phyloP scores from a whole-genome alignment of 495 filamentous ascomycete species.

The Sabuloglossum arenarium region DNA sequence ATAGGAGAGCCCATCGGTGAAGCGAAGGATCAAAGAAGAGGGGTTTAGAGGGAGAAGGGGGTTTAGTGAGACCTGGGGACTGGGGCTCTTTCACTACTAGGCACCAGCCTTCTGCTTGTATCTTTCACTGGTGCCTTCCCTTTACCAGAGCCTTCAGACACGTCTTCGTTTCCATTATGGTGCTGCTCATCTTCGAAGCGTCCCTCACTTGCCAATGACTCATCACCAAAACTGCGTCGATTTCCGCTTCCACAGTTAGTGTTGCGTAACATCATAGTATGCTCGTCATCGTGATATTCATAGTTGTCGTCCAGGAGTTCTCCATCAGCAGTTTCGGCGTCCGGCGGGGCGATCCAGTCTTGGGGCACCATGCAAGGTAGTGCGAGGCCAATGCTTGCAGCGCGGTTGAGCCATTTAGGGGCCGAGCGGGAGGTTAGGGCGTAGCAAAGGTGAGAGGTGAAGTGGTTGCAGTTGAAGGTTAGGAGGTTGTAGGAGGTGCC shows the following conservation, averaged over 20 bases:
- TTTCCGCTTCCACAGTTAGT: conserved; percentile 1
- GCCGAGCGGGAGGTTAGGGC: conserved; percentile 39
- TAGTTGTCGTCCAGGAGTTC: conserved; percentile 40
- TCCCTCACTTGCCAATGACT: background rate
- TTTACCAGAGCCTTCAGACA: conserved; percentile 9
- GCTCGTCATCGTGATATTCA: conserved; percentile 28
- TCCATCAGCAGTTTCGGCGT: conserved; percentile 48
- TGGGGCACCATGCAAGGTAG: conserved; percentile 59
- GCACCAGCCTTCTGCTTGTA: conserved; percentile 19
- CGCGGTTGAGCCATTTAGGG: conserved; percentile 57
- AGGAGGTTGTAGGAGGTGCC: conserved; percentile 57
- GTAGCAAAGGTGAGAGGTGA: conserved; percentile 47
- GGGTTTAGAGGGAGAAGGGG: too few relatives aligned
- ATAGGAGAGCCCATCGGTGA: background rate
- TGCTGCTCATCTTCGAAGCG: conserved; percentile 10
- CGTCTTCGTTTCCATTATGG: conserved; percentile 16
- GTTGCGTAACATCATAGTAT: conserved; percentile 29
- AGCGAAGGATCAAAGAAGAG: too few relatives aligned
- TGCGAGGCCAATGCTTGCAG: conserved; percentile 51
- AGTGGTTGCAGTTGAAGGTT: conserved; percentile 67
- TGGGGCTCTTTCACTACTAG: conserved; percentile 23
- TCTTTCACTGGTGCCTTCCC: conserved; percentile 17
- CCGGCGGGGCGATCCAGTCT: conserved; percentile 60
- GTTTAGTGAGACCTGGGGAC: background rate
- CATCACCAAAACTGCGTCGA: conserved; percentile 8